These are phyloP conservation scores for Trichoderma virens DNA, from an alignment of 495 filamentous ascomycete genomes.

Conservation along the genomic window DNA sequence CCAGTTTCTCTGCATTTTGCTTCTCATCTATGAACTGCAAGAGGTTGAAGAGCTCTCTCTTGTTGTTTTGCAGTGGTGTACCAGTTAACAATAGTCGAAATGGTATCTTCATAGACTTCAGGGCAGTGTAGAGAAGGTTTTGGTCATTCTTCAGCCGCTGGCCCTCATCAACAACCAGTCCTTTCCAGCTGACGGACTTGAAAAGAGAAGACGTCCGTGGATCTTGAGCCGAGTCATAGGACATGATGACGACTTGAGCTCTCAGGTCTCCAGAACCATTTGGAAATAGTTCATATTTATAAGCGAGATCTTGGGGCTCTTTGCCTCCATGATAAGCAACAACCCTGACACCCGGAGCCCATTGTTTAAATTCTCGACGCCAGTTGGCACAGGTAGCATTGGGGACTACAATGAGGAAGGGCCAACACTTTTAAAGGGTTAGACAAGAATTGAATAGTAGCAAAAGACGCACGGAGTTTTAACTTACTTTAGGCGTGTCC, in stretches of 20 bases:
- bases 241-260: conserved; percentile 90
- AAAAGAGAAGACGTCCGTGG: conserved; percentile 57
- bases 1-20: conserved; percentile 61
- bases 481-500: conserved; percentile 47
- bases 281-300: conserved; percentile 77
- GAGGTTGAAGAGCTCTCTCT: conserved; percentile 87
- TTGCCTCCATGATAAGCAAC: conserved; percentile 83
- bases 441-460: not conserved
- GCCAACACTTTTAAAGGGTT: conserved; percentile 52
- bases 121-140: conserved; percentile 66
- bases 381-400: conserved; percentile 95
- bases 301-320: conserved; percentile 60
- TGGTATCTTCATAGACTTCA: conserved; percentile 61
- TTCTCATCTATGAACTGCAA: conserved; percentile 77
- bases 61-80: conserved; percentile 93
- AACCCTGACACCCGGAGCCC: conserved; percentile 78
- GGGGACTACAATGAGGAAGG: conserved; percentile 87
- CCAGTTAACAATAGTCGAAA: conserved; percentile 82
- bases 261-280: conserved; percentile 46
- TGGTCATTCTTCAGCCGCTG: conserved; percentile 93
- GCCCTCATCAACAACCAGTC: conserved; percentile 89
- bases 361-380: conserved; percentile 92
- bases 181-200: conserved; percentile 67
- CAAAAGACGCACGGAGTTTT: not conserved
- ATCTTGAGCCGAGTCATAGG: conserved; percentile 78